phyloP scores from a whole-genome alignment of 108 stramenopile species.

The Nitzschia sp. region DNA sequence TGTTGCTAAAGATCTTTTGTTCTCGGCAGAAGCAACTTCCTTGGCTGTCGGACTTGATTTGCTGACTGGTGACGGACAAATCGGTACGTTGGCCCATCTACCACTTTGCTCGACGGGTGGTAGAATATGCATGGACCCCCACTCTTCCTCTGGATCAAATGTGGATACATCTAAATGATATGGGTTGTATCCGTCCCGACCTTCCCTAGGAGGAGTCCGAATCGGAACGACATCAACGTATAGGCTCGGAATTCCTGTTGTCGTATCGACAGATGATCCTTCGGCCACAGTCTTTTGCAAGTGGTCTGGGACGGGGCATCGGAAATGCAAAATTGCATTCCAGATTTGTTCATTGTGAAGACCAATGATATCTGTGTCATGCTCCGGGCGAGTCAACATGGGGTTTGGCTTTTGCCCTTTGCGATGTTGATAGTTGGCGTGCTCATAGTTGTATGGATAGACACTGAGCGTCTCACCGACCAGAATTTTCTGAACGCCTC shows the following conservation, averaged over 20 bases:
- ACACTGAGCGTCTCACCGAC: slow-evolving; percentile 57
- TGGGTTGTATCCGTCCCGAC: slow-evolving; percentile 18
- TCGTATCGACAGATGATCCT: not conserved
- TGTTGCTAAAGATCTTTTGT: not conserved
- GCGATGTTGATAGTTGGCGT: slow-evolving; percentile 56
- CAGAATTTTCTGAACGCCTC: not conserved
- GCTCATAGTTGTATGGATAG: slow-evolving; percentile 74
- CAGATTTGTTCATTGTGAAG: slow-evolving; percentile 64
- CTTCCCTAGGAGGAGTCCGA: slow-evolving; percentile 71
- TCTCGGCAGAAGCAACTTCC: not conserved
- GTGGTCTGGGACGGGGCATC: slow-evolving; percentile 57
- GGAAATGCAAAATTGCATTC: slow-evolving; percentile 53
- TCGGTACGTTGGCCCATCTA: slow-evolving; percentile 86
- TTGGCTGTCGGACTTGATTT: not conserved
- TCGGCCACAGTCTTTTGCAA: not conserved
- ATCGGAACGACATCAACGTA: slow-evolving; percentile 86
- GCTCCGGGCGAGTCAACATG: slow-evolving; percentile 35
- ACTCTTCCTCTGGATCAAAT: slow-evolving; percentile 65
- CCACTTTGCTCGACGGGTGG: slow-evolving; percentile 77
- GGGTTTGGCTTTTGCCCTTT: slow-evolving; percentile 41
- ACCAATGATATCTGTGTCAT: slow-evolving; percentile 22
- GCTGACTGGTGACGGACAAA: slow-evolving; percentile 45
- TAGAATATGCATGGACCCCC: slow-evolving; percentile 72
- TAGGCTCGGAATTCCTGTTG: slow-evolving; percentile 49
- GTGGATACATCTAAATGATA: slow-evolving; percentile 6